phyloP scores from a whole-genome alignment of 2,329 filamentous ascomycete genomes.

The Zalaria sp. region DNA sequence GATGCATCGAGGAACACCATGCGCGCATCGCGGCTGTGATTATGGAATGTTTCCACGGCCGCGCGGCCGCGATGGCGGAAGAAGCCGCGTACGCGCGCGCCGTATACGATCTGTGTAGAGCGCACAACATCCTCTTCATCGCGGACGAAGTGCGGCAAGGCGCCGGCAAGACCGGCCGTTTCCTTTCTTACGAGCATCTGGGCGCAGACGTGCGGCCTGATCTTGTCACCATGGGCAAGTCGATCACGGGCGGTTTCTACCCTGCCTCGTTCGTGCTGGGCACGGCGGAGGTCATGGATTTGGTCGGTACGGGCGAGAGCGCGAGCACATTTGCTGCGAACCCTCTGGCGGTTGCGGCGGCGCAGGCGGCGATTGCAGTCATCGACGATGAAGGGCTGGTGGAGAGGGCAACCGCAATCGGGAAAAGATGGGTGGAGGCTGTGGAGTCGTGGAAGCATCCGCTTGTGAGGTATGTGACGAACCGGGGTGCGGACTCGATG shows the following conservation, averaged over 20 bases:
- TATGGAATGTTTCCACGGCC: too few relatives aligned
- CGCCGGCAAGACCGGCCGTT: neutral
- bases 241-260: conserved; percentile 3
- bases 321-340: conserved; percentile 6
- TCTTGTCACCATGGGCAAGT: conserved; percentile 10
- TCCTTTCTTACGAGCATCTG: conserved; percentile 7
- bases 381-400: neutral
- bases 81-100: neutral
- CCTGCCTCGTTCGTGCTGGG: conserved; percentile 5
- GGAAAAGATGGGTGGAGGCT: neutral
- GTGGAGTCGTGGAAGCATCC: neutral
- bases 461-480: too few relatives aligned
- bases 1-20: neutral
- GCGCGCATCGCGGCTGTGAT: neutral
- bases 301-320: conserved; percentile 3
- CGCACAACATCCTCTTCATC: neutral
- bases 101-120: neutral
- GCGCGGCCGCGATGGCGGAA: neutral
- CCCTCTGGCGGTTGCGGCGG: conserved; percentile 1
- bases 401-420: neutral
- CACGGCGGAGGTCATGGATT: conserved; percentile 2
- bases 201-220: conserved; percentile 12
- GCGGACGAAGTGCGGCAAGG: neutral
- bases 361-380: neutral
- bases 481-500: too few relatives aligned